Conservation (phyloP, 2,329 filamentous ascomycete genomes). For the Bisporella sp. region DNA sequence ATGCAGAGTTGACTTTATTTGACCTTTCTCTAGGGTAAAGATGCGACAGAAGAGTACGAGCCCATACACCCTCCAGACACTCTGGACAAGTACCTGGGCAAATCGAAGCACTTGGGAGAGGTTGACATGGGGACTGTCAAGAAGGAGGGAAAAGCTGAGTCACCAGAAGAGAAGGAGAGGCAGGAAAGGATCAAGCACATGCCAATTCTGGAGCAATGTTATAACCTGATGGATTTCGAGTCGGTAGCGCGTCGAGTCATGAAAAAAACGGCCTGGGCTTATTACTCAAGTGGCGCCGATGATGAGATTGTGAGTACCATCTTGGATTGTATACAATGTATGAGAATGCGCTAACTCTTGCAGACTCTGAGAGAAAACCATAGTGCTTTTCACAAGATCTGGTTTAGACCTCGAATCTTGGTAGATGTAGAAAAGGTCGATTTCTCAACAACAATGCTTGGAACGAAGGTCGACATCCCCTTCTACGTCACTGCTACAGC, state of each 20-base stretch:
- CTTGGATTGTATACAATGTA: background rate
- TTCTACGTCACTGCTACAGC: constrained; percentile 97
- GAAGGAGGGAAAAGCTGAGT: constrained; percentile 56
- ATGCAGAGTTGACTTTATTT: background rate
- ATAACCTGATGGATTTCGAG: constrained; percentile 94
- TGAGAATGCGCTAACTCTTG: constrained; percentile 9
- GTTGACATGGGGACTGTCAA: constrained; percentile 81
- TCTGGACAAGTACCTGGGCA: constrained; percentile 74
- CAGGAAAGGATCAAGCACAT: constrained; percentile 68
- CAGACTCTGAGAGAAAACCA: constrained; percentile 95
- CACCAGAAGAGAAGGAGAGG: constrained; percentile 67
- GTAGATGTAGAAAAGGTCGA: constrained; percentile 86
- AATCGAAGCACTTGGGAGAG: constrained; percentile 79
- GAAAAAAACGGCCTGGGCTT: constrained; percentile 96
- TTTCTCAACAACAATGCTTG: constrained; percentile 88
- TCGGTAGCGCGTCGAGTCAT: constrained; percentile 82
- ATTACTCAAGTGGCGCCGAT: constrained; percentile 91
- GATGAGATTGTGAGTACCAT: constrained; percentile 67
- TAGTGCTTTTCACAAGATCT: constrained; percentile 90
- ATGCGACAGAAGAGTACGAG: constrained; percentile 87
- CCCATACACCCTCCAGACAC: constrained; percentile 88
- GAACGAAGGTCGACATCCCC: constrained; percentile 73
- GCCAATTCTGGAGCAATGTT: constrained; percentile 80
- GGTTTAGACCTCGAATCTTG: constrained; percentile 88
- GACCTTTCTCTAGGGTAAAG: constrained; percentile 53